phyloP scores from a whole-genome alignment of 768 basidiomycete genomes.

The Tricholoma hemisulphureum region DNA sequence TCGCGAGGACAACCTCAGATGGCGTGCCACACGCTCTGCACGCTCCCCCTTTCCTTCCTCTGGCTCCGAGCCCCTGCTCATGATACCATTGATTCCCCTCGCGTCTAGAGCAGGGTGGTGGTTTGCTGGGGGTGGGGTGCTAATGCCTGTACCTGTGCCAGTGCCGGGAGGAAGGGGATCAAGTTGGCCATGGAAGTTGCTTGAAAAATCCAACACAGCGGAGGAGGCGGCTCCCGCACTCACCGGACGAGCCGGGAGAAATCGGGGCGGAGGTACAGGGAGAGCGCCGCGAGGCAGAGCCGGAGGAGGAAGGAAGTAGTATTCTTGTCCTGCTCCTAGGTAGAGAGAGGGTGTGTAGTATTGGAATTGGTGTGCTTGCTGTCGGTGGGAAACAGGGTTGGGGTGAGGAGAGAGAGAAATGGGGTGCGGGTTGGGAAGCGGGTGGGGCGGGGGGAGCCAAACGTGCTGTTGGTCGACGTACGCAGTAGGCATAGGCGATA shows the following conservation, averaged over 20 bases:
- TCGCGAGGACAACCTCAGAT: conserved; percentile 55
- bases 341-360: conserved; percentile 26
- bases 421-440: neutral
- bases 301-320: conserved; percentile 33
- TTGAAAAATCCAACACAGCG: neutral
- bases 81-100: neutral
- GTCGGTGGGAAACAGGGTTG: conserved; percentile 18
- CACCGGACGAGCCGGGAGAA: conserved; percentile 11
- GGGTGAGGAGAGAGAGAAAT: neutral
- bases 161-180: conserved; percentile 7
- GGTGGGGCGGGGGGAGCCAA: conserved; percentile 44
- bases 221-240: conserved; percentile 6
- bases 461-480: conserved; percentile 49
- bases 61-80: conserved; percentile 26
- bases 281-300: neutral
- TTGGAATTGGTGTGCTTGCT: conserved; percentile 25
- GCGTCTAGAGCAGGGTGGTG: neutral
- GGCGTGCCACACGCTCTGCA: conserved; percentile 56
- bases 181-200: neutral
- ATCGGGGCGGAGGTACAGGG: conserved; percentile 7
- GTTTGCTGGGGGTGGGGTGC: conserved; percentile 13
- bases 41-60: conserved; percentile 63
- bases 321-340: conserved; percentile 23
- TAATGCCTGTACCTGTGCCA: conserved; percentile 17
- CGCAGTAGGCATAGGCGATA: conserved; percentile 16